Percentiles rank a stretch among this genome's conserved stretches.
Conservation (phyloP, 2,329 filamentous ascomycete genomes). For the Aschersonia sp. region DNA sequence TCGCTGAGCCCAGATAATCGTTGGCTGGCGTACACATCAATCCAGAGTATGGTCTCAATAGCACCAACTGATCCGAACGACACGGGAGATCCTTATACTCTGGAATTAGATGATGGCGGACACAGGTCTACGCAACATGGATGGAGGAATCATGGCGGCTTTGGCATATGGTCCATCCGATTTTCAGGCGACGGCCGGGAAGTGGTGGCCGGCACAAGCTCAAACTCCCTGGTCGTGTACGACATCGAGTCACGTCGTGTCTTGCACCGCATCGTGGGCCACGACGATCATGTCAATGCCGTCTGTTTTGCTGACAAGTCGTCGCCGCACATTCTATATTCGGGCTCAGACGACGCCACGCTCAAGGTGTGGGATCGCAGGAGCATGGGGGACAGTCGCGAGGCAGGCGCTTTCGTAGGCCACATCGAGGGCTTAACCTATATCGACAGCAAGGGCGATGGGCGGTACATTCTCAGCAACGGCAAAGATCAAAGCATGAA, state of each 20-base stretch:
- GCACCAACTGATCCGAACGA: slow-evolving; percentile 78
- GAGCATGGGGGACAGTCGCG: slow-evolving; percentile 73
- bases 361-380: slow-evolving; percentile 94
- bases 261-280: slow-evolving; percentile 62
- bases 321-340: slow-evolving; percentile 89
- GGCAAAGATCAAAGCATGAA: slow-evolving; percentile 96
- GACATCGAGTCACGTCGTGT: slow-evolving; percentile 72
- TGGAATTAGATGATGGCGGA: slow-evolving; percentile 44
- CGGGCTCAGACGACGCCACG: slow-evolving; percentile 85
- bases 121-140: slow-evolving; percentile 10
- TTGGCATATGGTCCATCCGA: slow-evolving; percentile 75
- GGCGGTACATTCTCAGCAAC: slow-evolving; percentile 78
- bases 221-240: slow-evolving; percentile 71
- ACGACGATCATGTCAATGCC: slow-evolving; percentile 84
- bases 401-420: slow-evolving; percentile 51
- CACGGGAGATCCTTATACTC: slow-evolving; percentile 59
- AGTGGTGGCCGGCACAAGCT: slow-evolving; percentile 76
- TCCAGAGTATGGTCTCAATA: slow-evolving; percentile 69
- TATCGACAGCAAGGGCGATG: slow-evolving; percentile 56
- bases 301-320: slow-evolving; percentile 86
- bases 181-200: slow-evolving; percentile 88
- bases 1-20: slow-evolving; percentile 82
- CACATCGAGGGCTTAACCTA: slow-evolving; percentile 55
- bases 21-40: slow-evolving; percentile 83
- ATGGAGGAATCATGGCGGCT: slow-evolving; percentile 17